phyloP scores from a whole-genome alignment of 1,284 basidiomycete genomes.

The Flammula alnicola region DNA sequence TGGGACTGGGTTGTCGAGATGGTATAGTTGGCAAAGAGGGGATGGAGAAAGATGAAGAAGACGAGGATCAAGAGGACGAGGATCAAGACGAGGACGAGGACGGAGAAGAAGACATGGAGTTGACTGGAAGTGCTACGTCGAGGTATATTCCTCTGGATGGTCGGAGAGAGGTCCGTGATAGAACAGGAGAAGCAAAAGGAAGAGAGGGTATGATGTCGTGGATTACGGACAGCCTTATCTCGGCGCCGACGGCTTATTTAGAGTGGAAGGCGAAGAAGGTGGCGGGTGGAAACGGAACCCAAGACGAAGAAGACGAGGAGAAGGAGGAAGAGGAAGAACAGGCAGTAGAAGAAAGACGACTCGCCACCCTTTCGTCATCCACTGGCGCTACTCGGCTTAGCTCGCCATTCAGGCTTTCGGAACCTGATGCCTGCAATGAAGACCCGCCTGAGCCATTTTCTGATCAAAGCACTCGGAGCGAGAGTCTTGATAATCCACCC shows the following conservation, averaged over 20 bases:
- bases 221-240: slow-evolving; percentile 50
- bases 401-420: too few relatives aligned
- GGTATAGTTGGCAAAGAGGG: too few relatives aligned
- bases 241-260: slow-evolving; percentile 39
- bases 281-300: slow-evolving; percentile 2
- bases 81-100: slow-evolving; percentile 8
- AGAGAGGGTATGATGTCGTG: slow-evolving; percentile 29
- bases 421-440: too few relatives aligned
- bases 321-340: too few relatives aligned
- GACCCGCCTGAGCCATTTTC: too few relatives aligned
- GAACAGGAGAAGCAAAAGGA: slow-evolving; percentile 14
- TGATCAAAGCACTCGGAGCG: neutral
- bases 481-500: too few relatives aligned
- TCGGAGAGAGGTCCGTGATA: slow-evolving; percentile 13
- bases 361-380: too few relatives aligned
- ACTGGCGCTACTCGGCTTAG: too few relatives aligned
- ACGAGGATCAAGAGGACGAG: neutral
- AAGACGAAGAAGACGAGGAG: slow-evolving; percentile 2
- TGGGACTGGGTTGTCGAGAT: too few relatives aligned
- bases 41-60: neutral
- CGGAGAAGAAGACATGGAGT: slow-evolving; percentile 23
- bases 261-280: slow-evolving; percentile 10
- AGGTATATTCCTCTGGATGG: slow-evolving; percentile 11
- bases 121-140: slow-evolving; percentile 16
- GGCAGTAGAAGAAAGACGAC: too few relatives aligned